Conservation (phyloP, 257 asterid species). For the Striga asiatica region DNA sequence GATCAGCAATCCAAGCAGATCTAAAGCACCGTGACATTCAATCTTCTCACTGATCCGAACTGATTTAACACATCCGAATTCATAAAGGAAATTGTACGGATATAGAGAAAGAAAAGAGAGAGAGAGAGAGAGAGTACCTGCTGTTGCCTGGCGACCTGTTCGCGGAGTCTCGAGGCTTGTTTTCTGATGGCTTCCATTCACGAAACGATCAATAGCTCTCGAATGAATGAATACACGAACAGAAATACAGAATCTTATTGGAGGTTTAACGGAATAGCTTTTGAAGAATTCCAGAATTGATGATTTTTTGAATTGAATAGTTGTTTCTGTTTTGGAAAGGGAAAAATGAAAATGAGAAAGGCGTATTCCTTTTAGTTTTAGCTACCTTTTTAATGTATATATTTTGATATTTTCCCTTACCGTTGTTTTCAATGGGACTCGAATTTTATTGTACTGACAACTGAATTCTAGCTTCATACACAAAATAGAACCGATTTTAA, state of each 20-base stretch:
- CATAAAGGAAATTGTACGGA: slow-evolving; percentile 4
- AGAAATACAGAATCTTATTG: background rate
- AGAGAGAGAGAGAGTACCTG: slow-evolving; percentile 38
- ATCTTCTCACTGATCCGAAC: slow-evolving; percentile 18
- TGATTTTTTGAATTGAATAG: too few relatives aligned
- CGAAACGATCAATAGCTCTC: slow-evolving; percentile 24
- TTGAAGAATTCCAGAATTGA: too few relatives aligned
- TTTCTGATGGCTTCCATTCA: slow-evolving; percentile 91
- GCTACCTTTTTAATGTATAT: too few relatives aligned
- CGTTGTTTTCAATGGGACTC: too few relatives aligned
- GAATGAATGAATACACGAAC: slow-evolving; percentile 1
- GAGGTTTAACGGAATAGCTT: background rate
- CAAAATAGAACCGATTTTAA: too few relatives aligned
- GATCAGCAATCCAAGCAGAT: slow-evolving; percentile 18
- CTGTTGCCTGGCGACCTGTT: slow-evolving; percentile 96
- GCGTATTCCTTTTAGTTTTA: too few relatives aligned
- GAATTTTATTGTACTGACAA: too few relatives aligned
- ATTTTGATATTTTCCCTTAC: too few relatives aligned
- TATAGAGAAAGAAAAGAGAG: background rate
- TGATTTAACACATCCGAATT: slow-evolving; percentile 11
- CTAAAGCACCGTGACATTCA: slow-evolving; percentile 11
- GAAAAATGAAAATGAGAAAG: too few relatives aligned
- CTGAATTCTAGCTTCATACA: too few relatives aligned
- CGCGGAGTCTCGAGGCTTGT: slow-evolving; percentile 90
- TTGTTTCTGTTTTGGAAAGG: too few relatives aligned